Evolutionary conservation across 1,284 basidiomycete genomes (phyloP).

Genomic region (Boletus hoseneyae): DNA sequence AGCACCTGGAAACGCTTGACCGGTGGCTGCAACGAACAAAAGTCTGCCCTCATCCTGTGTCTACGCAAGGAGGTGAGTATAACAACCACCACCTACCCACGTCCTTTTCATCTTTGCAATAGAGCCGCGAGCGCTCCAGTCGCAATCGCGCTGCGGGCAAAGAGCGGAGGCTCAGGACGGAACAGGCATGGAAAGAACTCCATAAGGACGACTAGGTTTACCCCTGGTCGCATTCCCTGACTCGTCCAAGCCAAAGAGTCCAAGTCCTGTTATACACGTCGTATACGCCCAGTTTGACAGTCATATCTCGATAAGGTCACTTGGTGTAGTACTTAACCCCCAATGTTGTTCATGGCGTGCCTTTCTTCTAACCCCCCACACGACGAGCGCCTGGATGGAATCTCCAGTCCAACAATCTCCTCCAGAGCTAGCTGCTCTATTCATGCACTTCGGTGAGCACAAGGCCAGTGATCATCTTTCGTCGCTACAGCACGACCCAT

Average conservation of each 20-base stretch:
- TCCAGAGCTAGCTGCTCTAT: not conserved
- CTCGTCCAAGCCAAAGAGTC: not conserved
- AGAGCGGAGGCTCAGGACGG: constrained; percentile 50
- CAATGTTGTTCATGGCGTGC: not conserved
- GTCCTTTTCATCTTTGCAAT: constrained; percentile 4
- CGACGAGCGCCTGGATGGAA: not conserved
- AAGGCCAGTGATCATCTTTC: not conserved
- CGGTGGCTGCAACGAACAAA: constrained; percentile 71
- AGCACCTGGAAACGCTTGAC: constrained; percentile 59
- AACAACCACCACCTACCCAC: not conserved
- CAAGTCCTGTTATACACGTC: not conserved
- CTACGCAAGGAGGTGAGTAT: constrained; percentile 67
- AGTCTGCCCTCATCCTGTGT: constrained; percentile 71
- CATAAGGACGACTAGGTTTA: constrained; percentile 41
- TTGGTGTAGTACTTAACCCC: not conserved
- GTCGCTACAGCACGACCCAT: not conserved
- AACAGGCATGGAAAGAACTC: constrained; percentile 61
- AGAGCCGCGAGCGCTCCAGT: constrained; percentile 70
- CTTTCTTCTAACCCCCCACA: not conserved
- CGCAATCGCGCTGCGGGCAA: constrained; percentile 69
- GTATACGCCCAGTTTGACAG: not conserved
- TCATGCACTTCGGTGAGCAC: not conserved
- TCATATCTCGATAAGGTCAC: constrained; percentile 1
- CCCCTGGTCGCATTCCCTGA: not conserved
- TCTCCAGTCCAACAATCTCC: not conserved